Conservation (phyloP, 768 basidiomycete genomes). For the Sporobolomyces pararoseus region DNA sequence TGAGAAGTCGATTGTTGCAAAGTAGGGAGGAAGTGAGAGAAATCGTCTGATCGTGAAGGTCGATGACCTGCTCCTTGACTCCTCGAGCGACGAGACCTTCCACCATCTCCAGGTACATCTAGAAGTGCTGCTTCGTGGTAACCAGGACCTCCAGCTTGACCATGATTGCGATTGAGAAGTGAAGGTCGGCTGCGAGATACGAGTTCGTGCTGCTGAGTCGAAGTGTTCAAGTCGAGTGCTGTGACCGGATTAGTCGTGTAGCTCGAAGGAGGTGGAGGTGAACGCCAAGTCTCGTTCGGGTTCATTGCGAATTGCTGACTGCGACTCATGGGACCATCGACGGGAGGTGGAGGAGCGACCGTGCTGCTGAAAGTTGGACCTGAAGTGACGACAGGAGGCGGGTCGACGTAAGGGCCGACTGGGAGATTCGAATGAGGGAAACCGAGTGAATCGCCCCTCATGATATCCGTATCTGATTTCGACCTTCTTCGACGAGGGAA, state of each 20-base stretch:
- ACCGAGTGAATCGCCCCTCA: conserved; percentile 13
- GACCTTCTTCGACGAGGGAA: conserved; percentile 20
- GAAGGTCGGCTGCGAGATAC: background rate
- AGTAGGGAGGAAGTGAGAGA: conserved; percentile 26
- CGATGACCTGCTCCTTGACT: conserved; percentile 29
- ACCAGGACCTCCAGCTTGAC: background rate
- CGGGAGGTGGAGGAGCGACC: background rate
- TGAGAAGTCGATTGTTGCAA: background rate
- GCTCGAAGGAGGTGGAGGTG: background rate
- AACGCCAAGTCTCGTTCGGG: background rate
- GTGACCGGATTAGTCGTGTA: background rate
- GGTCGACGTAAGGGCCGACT: conserved; percentile 5
- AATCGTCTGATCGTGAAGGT: conserved; percentile 29
- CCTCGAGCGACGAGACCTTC: conserved; percentile 7
- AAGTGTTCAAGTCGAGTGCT: background rate
- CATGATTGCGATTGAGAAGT: background rate
- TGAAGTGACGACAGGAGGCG: background rate
- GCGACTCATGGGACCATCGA: background rate
- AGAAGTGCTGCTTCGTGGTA: conserved; percentile 26
- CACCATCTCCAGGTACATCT: background rate
- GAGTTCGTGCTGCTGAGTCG: conserved; percentile 9
- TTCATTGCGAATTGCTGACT: background rate
- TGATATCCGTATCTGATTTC: conserved; percentile 30
- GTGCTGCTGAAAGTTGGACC: background rate
- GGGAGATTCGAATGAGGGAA: conserved; percentile 17